phyloP scores from a whole-genome alignment of 495 filamentous ascomycete genomes.

The Penicillium samsonianum region DNA sequence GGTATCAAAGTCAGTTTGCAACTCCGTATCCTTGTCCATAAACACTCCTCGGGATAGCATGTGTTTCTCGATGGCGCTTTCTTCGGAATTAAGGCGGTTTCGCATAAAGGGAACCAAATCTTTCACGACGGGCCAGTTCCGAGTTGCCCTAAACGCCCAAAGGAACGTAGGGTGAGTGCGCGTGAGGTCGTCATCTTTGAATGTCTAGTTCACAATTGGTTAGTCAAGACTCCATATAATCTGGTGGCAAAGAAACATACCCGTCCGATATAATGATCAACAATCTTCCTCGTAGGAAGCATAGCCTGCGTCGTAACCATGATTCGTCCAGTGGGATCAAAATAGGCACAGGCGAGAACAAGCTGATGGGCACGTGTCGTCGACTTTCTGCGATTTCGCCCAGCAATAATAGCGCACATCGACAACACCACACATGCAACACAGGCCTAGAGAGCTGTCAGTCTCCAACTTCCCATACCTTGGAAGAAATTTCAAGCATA shows the following conservation, averaged over 20 bases:
- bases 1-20: conserved; percentile 63
- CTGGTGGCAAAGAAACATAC: conserved; percentile 35
- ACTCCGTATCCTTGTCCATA: conserved; percentile 42
- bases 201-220: conserved; percentile 46
- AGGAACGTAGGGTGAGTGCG: conserved; percentile 79
- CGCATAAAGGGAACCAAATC: conserved; percentile 70
- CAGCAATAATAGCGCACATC: conserved; percentile 56
- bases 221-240: neutral
- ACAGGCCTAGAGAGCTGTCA: conserved; percentile 48
- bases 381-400: conserved; percentile 54
- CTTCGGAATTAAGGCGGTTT: conserved; percentile 52
- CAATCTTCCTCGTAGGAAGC: conserved; percentile 81
- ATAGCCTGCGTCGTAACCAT: conserved; percentile 78
- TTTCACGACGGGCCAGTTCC: conserved; percentile 69
- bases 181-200: conserved; percentile 71
- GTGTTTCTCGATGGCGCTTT: conserved; percentile 36
- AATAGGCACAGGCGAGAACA: conserved; percentile 72
- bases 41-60: conserved; percentile 40
- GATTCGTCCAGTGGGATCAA: conserved; percentile 71
- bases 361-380: conserved; percentile 73
- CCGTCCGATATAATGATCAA: conserved; percentile 71
- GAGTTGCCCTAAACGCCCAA: conserved; percentile 80
- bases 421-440: conserved; percentile 60
- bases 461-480: conserved; percentile 1
- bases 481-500: conserved; percentile 33